phyloP scores from a whole-genome alignment of 768 basidiomycete genomes.

The Tylopilus intermedius region DNA sequence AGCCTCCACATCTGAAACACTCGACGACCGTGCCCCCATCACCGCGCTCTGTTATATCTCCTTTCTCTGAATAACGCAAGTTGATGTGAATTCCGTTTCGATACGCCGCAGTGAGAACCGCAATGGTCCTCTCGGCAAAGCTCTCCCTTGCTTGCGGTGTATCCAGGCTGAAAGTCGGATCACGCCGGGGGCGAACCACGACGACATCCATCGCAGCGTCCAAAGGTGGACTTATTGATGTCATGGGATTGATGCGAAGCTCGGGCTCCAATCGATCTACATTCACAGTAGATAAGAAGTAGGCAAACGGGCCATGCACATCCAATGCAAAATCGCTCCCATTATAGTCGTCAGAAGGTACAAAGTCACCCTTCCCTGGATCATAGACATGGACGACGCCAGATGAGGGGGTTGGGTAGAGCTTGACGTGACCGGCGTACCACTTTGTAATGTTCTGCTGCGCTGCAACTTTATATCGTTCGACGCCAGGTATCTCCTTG shows the following conservation, averaged over 20 bases:
- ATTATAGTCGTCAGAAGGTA: slow-evolving; percentile 30
- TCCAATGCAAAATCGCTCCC: slow-evolving; percentile 36
- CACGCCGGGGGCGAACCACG: slow-evolving; percentile 66
- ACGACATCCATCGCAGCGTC: slow-evolving; percentile 64
- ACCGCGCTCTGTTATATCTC: slow-evolving; percentile 37
- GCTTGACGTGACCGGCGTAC: slow-evolving; percentile 56
- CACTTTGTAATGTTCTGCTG: slow-evolving; percentile 66
- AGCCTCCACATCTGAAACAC: slow-evolving; percentile 71
- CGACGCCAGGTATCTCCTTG: slow-evolving; percentile 63
- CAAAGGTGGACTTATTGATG: slow-evolving; percentile 40
- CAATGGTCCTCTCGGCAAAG: slow-evolving; percentile 52
- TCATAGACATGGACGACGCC: slow-evolving; percentile 59
- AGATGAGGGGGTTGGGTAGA: slow-evolving; percentile 43
- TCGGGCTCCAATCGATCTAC: slow-evolving; percentile 81
- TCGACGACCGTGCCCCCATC: slow-evolving; percentile 62
- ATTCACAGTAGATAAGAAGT: slow-evolving; percentile 79
- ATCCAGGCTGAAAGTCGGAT: slow-evolving; percentile 44
- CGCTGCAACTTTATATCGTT: slow-evolving; percentile 86
- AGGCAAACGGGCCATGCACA: slow-evolving; percentile 75
- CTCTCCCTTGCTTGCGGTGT: slow-evolving; percentile 37
- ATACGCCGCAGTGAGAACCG: slow-evolving; percentile 67
- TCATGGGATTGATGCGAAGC: slow-evolving; percentile 73
- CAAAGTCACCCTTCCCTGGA: slow-evolving; percentile 43
- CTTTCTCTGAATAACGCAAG: slow-evolving; percentile 48
- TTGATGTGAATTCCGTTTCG: slow-evolving; percentile 66